phyloP scores from a whole-genome alignment of 257 asterid genomes.

The Dorcoceras hygrometricum region DNA sequence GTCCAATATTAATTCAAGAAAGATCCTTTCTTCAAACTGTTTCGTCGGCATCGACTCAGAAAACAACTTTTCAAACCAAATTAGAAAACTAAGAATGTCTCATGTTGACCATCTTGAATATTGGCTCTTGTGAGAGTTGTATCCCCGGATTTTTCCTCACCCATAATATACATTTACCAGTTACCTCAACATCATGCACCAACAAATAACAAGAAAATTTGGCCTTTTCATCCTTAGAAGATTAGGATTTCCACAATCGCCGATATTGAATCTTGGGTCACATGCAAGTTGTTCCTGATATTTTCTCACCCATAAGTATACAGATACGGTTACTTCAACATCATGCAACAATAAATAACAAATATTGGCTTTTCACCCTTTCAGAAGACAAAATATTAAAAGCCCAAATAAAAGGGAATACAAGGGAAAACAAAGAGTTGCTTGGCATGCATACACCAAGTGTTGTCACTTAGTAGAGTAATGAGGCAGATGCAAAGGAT shows the following conservation, averaged over 20 bases:
- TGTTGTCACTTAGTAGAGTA: slow-evolving; percentile 3
- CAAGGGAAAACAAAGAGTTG: slow-evolving; percentile 1
- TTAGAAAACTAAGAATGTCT: slow-evolving; percentile 6
- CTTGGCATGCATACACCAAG: slow-evolving; percentile 7
- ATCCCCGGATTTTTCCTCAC: background rate
- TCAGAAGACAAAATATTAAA: background rate
- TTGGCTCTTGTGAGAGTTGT: background rate
- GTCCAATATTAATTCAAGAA: slow-evolving; percentile 11
- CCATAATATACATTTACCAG: background rate
- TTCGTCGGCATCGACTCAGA: background rate
- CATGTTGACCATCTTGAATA: background rate
- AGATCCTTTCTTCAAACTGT: slow-evolving; percentile 5
- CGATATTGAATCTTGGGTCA: background rate
- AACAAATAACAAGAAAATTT: background rate
- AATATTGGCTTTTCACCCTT: background rate
- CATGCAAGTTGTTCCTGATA: no score
- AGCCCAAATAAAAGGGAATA: background rate
- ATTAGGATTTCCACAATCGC: no score
- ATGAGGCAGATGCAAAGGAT: slow-evolving; percentile 1
- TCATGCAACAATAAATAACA: background rate
- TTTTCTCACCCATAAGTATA: slow-evolving; percentile 3
- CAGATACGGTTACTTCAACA: background rate
- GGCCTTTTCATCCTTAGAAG: no score
- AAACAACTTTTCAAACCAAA: slow-evolving; percentile 6
- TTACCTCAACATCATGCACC: background rate